These are phyloP conservation scores for Gynostemma pentaphyllum DNA, from an alignment of 306 rosid species.

Conservation along the genomic window DNA sequence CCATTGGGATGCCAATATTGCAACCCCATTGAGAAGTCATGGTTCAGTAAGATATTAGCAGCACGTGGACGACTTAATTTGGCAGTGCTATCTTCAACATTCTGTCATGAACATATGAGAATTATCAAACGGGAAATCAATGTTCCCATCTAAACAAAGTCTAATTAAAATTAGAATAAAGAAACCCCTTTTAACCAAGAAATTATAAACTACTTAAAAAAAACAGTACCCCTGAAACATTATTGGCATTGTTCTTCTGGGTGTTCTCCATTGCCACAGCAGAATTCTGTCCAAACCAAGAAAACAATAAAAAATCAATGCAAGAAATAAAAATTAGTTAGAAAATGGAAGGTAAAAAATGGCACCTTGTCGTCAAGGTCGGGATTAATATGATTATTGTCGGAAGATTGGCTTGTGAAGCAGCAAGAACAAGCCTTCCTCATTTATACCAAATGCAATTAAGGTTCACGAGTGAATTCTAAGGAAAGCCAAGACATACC, in stretches of 20 bases:
- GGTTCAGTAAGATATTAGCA: conserved; percentile 55
- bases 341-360: background rate
- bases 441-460: conserved; percentile 30
- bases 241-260: conserved; percentile 17
- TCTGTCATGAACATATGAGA: conserved; percentile 30
- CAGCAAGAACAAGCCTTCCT: conserved; percentile 32
- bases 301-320: conserved; percentile 2
- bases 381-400: conserved; percentile 4
- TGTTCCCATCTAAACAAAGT: background rate
- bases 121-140: background rate
- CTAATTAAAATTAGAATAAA: background rate
- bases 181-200: background rate
- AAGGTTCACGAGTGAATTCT: conserved; percentile 51
- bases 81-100: conserved; percentile 19
- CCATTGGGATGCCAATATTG: conserved; percentile 61
- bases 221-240: conserved; percentile 26
- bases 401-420: conserved; percentile 26
- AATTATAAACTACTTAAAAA: background rate
- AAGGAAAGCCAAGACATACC: conserved; percentile 34
- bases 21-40: conserved; percentile 71
- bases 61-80: conserved; percentile 22
- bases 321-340: background rate
- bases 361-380: conserved; percentile 17
- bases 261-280: conserved; percentile 38
- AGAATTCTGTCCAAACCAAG: conserved; percentile 27